Percentiles rank a stretch among this genome's conserved stretches.
These are phyloP conservation scores for Paraurostyla sp. DNA, from an alignment of 73 alveolate genomes.

Conservation along the genomic window DNA sequence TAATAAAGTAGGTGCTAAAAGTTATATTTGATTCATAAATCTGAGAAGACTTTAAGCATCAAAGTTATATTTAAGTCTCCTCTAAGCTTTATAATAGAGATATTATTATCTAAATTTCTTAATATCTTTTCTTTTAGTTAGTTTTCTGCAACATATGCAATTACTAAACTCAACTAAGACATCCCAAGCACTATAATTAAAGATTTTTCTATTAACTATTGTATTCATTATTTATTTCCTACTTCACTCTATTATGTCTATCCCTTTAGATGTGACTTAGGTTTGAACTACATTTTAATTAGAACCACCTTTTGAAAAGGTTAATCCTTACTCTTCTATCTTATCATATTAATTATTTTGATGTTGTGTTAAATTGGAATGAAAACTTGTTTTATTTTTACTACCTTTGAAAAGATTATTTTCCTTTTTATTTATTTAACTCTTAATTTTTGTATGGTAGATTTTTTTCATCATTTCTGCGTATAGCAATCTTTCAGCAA, in stretches of 20 bases:
- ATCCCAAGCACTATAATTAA: neutral
- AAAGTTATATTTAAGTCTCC: neutral
- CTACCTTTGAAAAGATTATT: too few relatives aligned
- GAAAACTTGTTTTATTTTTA: too few relatives aligned
- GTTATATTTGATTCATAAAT: slow-evolving; percentile 30
- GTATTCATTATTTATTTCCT: slow-evolving; percentile 32
- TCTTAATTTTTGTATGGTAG: slow-evolving; percentile 1
- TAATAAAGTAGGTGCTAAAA: neutral
- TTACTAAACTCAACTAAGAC: neutral
- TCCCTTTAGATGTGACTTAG: neutral
- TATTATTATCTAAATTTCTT: neutral
- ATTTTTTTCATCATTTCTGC: slow-evolving; percentile 38
- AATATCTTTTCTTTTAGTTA: neutral
- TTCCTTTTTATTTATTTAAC: neutral
- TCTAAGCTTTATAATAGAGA: slow-evolving; percentile 2
- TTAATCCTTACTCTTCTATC: too few relatives aligned
- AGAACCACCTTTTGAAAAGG: too few relatives aligned
- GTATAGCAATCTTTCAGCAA: slow-evolving; percentile 25
- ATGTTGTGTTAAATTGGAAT: too few relatives aligned
- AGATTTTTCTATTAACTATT: neutral
- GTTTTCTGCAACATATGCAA: neutral
- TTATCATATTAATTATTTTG: too few relatives aligned
- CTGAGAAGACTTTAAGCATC: slow-evolving; percentile 27
- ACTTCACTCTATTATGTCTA: neutral
- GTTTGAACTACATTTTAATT: too few relatives aligned